Evolutionary conservation across 208 protist species (phyloP), one percentile per base, ranked within the genome.

Genomic region (Wallacemonas sp.): DNA sequence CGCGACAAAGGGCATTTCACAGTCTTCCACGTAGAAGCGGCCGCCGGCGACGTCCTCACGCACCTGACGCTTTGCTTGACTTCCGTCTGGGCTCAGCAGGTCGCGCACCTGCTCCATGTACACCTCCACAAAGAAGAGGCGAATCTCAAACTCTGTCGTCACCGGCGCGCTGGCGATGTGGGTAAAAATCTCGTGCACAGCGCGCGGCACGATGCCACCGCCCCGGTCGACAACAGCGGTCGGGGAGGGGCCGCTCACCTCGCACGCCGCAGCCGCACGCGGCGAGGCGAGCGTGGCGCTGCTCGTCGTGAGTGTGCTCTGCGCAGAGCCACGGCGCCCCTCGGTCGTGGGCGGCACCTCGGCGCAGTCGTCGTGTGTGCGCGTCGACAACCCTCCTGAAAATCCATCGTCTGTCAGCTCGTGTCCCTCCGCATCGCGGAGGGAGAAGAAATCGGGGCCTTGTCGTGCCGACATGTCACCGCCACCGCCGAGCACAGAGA

Each of bases 61-160:
- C 21, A 95, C 73, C 30, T 86, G 74, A 37, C 89, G 63, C 58
- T 63, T 63, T n/a, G 54, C 21, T 24, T 42, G 42, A 0, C 5
- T 10, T 9, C 54, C 54, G 21, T 39, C 58, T 13, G 89, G 63
- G 32, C 81, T 74, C 2, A 99, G 76, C 36, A 99, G 69, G 71
- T 99, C 98, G 2, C 90, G 76, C 27, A 99, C 92, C 69, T 87
- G 88, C 41, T 99, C 98, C 91, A 98, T 97, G 80, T 99, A 99
- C 44, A 99, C 92, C 75, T 99, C 98, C 21, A 99, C 80, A 81
- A 98, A 98, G 22, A 89, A 94, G 34, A 98, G 78, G 32, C 91
- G 91, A 27, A 99, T 89, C 19, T 94, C 92, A 72, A 98, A 98
- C 59, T 98, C 95, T 12, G 85, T 87, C 26, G 54, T 58, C 13